Conservation (phyloP, 768 basidiomycete species). For the Neoboletus subvelutipes region DNA sequence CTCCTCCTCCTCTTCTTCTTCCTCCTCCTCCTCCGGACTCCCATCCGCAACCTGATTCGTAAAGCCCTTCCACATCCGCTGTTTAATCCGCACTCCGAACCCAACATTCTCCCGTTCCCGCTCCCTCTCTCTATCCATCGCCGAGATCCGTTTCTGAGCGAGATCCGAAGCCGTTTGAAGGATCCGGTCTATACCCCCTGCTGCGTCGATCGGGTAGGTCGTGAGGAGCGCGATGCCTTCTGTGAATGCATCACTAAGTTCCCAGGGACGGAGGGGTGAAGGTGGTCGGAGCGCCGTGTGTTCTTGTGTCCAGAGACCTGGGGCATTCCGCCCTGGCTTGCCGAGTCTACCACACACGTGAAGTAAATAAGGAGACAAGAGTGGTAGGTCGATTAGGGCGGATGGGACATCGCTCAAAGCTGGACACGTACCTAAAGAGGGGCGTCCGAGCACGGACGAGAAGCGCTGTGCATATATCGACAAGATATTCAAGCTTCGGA, state of each 20-base stretch:
- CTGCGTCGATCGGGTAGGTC: slow-evolving; percentile 59
- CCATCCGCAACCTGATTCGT: slow-evolving; percentile 48
- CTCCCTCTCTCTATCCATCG: slow-evolving; percentile 27
- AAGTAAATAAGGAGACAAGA: neutral
- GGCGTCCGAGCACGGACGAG: slow-evolving; percentile 55
- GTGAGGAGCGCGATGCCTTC: slow-evolving; percentile 66
- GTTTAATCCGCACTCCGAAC: slow-evolving; percentile 56
- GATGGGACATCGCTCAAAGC: neutral
- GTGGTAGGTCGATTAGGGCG: neutral
- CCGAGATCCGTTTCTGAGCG: slow-evolving; percentile 47
- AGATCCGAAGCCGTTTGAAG: slow-evolving; percentile 68
- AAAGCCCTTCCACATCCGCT: slow-evolving; percentile 68
- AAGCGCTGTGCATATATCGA: slow-evolving; percentile 72
- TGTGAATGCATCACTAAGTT: slow-evolving; percentile 62
- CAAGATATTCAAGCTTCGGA: slow-evolving; percentile 65
- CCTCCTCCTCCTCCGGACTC: slow-evolving; percentile 28
- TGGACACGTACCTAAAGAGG: slow-evolving; percentile 49
- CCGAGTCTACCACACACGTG: slow-evolving; percentile 45
- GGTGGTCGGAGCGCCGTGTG: slow-evolving; percentile 35
- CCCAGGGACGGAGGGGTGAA: slow-evolving; percentile 47
- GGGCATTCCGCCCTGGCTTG: slow-evolving; percentile 41
- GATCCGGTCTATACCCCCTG: slow-evolving; percentile 70
- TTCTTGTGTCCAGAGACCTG: slow-evolving; percentile 57
- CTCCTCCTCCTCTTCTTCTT: slow-evolving; percentile 37
- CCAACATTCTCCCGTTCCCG: slow-evolving; percentile 37